A percentile compares a stretch with the other conserved stretches of the same genome.
phyloP scores from a whole-genome alignment of 768 basidiomycete genomes.

The Macrolepiota fuliginosa region DNA sequence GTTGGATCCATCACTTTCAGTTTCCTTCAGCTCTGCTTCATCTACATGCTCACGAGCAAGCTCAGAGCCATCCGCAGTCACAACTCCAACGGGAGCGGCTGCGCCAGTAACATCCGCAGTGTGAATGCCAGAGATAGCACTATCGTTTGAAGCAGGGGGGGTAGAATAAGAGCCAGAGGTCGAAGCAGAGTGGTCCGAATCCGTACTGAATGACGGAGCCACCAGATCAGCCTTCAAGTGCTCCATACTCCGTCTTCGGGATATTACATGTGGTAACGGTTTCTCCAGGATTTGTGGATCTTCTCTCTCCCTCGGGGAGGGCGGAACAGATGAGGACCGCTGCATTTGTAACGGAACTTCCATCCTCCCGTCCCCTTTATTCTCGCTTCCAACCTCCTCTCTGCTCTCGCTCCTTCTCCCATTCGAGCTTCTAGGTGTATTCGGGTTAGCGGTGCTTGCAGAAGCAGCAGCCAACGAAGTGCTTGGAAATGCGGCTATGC shows the following conservation, averaged over 20 bases:
- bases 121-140: background rate
- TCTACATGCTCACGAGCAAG: background rate
- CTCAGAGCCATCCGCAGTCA: background rate
- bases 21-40: background rate
- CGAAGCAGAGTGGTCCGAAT: background rate
- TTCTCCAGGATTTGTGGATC: slow-evolving; percentile 15
- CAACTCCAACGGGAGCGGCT: too few relatives aligned
- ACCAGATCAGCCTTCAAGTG: background rate
- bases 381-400: background rate
- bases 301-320: slow-evolving; percentile 15
- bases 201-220: background rate
- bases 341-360: slow-evolving; percentile 6
- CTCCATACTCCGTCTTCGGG: slow-evolving; percentile 17
- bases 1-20: slow-evolving; percentile 11
- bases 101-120: background rate
- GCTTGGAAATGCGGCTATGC: slow-evolving; percentile 43
- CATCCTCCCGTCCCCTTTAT: background rate
- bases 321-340: slow-evolving; percentile 16
- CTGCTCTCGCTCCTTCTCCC: background rate
- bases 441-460: background rate
- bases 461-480: background rate
- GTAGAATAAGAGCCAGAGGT: background rate
- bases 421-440: background rate
- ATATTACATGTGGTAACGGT: slow-evolving; percentile 1
- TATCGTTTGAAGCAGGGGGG: background rate